Conservation (phyloP, 2,329 filamentous ascomycete genomes). For the Hypoxylon sp. region DNA sequence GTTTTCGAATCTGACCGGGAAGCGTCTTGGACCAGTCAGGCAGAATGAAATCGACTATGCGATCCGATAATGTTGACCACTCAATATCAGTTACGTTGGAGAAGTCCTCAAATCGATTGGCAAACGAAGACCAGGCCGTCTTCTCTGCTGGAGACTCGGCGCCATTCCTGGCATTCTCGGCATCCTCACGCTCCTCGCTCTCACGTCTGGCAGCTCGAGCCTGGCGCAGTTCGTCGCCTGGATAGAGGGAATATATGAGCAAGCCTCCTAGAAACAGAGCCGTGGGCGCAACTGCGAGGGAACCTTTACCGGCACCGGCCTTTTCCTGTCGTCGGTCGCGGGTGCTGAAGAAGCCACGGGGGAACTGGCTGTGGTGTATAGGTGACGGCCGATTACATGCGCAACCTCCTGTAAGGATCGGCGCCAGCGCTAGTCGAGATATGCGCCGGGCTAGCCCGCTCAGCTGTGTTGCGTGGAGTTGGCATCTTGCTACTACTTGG, state of each 20-base stretch:
- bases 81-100: constrained; percentile 62
- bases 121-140: constrained; percentile 58
- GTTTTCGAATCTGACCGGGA: constrained; percentile 79
- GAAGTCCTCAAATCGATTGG: constrained; percentile 59
- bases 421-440: constrained; percentile 20
- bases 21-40: constrained; percentile 83
- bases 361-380: constrained; percentile 29
- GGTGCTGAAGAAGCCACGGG: constrained; percentile 41
- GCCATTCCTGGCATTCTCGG: constrained; percentile 19
- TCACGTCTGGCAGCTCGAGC: constrained; percentile 30
- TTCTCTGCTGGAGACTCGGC: constrained; percentile 28
- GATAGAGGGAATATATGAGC: constrained; percentile 52
- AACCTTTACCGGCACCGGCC: constrained; percentile 40
- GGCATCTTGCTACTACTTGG: constrained; percentile 23
- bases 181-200: constrained; percentile 20
- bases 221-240: constrained; percentile 47
- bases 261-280: constrained; percentile 47
- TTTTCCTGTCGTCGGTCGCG: constrained; percentile 27
- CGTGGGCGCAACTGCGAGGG: constrained; percentile 42
- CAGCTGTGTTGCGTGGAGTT: constrained; percentile 18
- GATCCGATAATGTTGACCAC: constrained; percentile 63
- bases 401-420: constrained; percentile 25
- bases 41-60: constrained; percentile 74
- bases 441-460: constrained; percentile 23
- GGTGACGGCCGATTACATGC: constrained; percentile 22